These are phyloP conservation scores for Mortierella antarctica DNA, from an alignment of 192 early-diverging fungal genomes.

Conservation along the genomic window DNA sequence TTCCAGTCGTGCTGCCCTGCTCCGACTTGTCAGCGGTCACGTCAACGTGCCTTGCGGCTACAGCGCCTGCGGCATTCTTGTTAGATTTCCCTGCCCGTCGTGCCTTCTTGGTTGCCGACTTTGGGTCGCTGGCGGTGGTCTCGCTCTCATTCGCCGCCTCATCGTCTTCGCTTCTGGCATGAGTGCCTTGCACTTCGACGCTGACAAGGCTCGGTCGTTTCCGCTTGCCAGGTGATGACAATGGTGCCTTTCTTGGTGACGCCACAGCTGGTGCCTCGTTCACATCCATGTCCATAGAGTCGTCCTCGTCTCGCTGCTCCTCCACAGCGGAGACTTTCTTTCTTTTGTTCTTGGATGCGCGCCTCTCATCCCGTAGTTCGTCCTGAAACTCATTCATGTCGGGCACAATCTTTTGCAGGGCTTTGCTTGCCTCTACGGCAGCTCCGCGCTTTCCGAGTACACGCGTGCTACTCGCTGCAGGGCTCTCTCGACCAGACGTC, in stretches of 20 bases:
- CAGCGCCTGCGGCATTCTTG: constrained; percentile 21
- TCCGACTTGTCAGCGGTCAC: not conserved
- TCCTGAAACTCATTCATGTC: constrained; percentile 52
- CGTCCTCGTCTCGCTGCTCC: constrained; percentile 2
- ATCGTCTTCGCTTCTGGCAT: constrained; percentile 41
- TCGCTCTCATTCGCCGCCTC: constrained; percentile 3
- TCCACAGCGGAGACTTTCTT: not conserved
- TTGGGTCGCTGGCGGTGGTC: not conserved
- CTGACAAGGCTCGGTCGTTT: constrained; percentile 24
- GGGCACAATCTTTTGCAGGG: constrained; percentile 38
- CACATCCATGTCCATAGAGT: constrained; percentile 15
- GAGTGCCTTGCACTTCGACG: constrained; percentile 31
- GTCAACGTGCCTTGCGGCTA: not conserved
- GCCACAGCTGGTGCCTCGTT: not conserved
- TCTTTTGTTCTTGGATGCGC: constrained; percentile 30
- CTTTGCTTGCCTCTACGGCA: constrained; percentile 33
- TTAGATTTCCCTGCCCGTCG: constrained; percentile 7
- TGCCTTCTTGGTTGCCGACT: constrained; percentile 10
- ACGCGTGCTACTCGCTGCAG: constrained; percentile 2
- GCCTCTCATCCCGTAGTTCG: constrained; percentile 59
- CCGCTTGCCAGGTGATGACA: constrained; percentile 42
- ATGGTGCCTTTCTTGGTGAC: not conserved
- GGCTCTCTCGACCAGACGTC: not conserved
- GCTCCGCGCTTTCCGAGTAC: constrained; percentile 28
- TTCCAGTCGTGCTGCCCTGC: not conserved